Base-by-base conservation (phyloP, 768 basidiomycete species). In the Amanita polypyramis region DNA sequence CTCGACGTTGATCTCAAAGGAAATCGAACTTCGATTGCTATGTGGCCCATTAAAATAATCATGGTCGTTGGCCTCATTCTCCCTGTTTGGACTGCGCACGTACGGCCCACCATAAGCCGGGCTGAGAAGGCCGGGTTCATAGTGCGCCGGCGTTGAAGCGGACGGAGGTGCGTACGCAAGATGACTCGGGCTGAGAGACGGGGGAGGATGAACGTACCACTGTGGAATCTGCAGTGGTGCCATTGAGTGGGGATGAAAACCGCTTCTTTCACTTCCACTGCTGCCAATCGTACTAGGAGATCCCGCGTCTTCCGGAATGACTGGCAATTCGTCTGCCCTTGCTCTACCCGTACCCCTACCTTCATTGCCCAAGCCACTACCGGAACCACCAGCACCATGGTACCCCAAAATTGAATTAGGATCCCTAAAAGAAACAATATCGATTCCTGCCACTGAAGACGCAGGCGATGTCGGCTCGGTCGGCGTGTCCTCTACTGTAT, bases 401-500 rank as follows among this genome's bases (percentile, higher is more conserved):
- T 17, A 12, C 3, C 34, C 11, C n/a, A 20, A 38, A 10, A n/a
- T 19, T 11, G 41, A 21, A 11, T 15, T 27, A 20, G 43, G 43
- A 33, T 40, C 39, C n/a, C 21, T 19, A 37, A 45, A 45, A 10
- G 45, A 21, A 12, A 37, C 45, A 21, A 46, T 46, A 9, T 37
- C 34, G 36, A 46, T 36, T 9, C 35, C 45, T 8, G 34, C 23
- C n/a, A 46, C 23, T 7, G 45, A 11, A 21, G 32, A 35, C 11
- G 44, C 33, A 21, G 45, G 34, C 10, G 45, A 46, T 12, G 45
- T 37, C 11, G 34, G 9, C 21, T 14, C 45, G 0, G 45, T 46
- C 11, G 34, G 4, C 35, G n/a, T 34, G 0, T 46, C 23, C 21
- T 34, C 25, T 15, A 7, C 10, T 8, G 14, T 15, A n/a, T 46